Conservation (phyloP, 1,284 basidiomycete genomes). For the Schizophyllum amplum region DNA sequence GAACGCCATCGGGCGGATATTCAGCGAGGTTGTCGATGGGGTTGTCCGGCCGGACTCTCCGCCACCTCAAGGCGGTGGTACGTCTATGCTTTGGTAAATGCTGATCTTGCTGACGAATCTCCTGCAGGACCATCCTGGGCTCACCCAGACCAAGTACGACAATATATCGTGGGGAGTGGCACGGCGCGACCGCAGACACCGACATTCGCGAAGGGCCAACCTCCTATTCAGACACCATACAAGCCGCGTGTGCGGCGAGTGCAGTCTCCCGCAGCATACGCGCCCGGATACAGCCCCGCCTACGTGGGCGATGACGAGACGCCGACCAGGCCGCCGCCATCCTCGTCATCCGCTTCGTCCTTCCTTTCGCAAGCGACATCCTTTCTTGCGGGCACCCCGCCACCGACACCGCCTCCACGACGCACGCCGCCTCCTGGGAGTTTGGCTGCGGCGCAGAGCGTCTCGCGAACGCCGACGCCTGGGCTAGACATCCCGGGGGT, state of each 20-base stretch:
- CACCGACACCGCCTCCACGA: conserved; percentile 11
- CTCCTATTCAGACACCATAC: conserved; percentile 61
- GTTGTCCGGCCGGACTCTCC: conserved; percentile 15
- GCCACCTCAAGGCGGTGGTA: conserved; percentile 6
- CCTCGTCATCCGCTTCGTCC: conserved; percentile 14
- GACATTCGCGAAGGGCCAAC: conserved; percentile 23
- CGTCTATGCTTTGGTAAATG: background rate
- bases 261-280: conserved; percentile 28
- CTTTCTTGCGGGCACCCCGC: background rate
- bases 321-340: conserved; percentile 30
- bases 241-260: conserved; percentile 56
- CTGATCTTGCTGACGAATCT: background rate
- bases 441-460: too few relatives aligned
- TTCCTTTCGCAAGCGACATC: conserved; percentile 13
- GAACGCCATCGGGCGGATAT: conserved; percentile 79
- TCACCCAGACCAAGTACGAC: conserved; percentile 29
- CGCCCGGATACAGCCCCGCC: conserved; percentile 24
- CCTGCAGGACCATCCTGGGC: conserved; percentile 24
- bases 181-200: conserved; percentile 31
- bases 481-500: conserved; percentile 62
- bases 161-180: conserved; percentile 11
- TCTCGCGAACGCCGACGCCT: conserved; percentile 63
- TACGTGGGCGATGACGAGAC: conserved; percentile 39
- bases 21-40: conserved; percentile 69
- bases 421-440: conserved; percentile 20